Base-by-base conservation (phyloP, 2,329 filamentous ascomycete genomes). In the Neobulgaria alba region DNA sequence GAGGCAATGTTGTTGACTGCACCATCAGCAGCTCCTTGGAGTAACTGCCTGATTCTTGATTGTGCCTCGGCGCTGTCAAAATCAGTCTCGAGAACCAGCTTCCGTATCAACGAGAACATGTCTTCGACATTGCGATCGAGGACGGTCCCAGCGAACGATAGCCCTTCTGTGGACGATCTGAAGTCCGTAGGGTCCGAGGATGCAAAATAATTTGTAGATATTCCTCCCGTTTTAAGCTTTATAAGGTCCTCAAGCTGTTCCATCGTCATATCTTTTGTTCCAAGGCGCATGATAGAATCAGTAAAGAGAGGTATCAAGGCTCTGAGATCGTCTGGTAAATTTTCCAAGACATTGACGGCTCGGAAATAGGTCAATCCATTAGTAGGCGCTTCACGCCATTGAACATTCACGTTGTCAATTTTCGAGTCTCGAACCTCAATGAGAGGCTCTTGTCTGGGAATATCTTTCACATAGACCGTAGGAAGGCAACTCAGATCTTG, bases 291-390 rank as follows among this genome's bases (percentile, higher is more conserved):
- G 46, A 98, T 80, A 29, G 85, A 81, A 58, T 95, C 89, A 10
- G 85, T 88, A 59, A 96, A 96, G 0, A 98, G 67, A 1, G 92
- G 92, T 35, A 96, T 75, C 43, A 96, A 69, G 52, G 85, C 72
- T 38, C 92, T 77, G 38, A 96, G 72, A 48, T 95, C 86, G 46
- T 90, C 81, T 0, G 90, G 87, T 10, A 98, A 67, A 46, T 83
- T 77, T 33, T 85, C 73, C 40, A 96, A 70, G 0, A 76, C 72
- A 58, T 93, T 88, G 60, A 96, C 76, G 3, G 87, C 88, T 44
- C 89, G 82, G 68, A 98, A 95, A 61, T 98, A 98, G 1, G 90
- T 96, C 43, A 98, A 67, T 0, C 92, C 92, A 55, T 98, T 98
- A 0, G 92, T 98, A 2, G 87, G 85, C 5, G 89, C 87, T 61